These are phyloP conservation scores for Lathyrus tuberosus DNA, from an alignment of 306 rosid genomes.

Conservation along the genomic window DNA sequence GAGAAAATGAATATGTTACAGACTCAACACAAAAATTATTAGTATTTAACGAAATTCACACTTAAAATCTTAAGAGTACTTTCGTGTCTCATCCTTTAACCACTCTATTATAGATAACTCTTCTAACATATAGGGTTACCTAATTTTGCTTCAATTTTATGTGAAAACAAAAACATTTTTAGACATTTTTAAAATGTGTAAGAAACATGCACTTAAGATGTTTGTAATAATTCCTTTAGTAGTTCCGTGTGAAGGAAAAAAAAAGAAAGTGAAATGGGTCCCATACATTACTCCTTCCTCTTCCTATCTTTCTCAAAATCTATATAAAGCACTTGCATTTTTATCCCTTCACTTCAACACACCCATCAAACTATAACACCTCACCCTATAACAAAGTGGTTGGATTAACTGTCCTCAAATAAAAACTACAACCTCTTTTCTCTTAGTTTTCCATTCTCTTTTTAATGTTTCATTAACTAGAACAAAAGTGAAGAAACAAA, in stretches of 20 bases:
- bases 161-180: not conserved
- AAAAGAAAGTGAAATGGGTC: slow-evolving; percentile 29
- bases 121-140: not conserved
- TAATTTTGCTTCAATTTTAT: not conserved
- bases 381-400: slow-evolving; percentile 33
- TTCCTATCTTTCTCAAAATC: slow-evolving; percentile 42
- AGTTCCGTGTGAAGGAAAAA: slow-evolving; percentile 39
- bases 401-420: slow-evolving; percentile 3
- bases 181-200: not conserved
- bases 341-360: slow-evolving; percentile 31
- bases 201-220: slow-evolving; percentile 2
- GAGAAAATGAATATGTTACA: too few species aligned
- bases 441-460: not conserved
- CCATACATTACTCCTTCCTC: slow-evolving; percentile 8
- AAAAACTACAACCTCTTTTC: slow-evolving; percentile 16
- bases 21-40: too few species aligned
- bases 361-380: slow-evolving; percentile 34
- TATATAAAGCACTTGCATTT: slow-evolving; percentile 43
- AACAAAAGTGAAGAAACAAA: slow-evolving; percentile 29
- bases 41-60: not conserved
- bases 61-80: too few species aligned
- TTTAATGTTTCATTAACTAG: slow-evolving; percentile 12
- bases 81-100: too few species aligned
- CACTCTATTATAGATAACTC: not conserved
- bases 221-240: not conserved